These are phyloP conservation scores for Malus fusca DNA, from an alignment of 306 rosid species.

Conservation along the genomic window DNA sequence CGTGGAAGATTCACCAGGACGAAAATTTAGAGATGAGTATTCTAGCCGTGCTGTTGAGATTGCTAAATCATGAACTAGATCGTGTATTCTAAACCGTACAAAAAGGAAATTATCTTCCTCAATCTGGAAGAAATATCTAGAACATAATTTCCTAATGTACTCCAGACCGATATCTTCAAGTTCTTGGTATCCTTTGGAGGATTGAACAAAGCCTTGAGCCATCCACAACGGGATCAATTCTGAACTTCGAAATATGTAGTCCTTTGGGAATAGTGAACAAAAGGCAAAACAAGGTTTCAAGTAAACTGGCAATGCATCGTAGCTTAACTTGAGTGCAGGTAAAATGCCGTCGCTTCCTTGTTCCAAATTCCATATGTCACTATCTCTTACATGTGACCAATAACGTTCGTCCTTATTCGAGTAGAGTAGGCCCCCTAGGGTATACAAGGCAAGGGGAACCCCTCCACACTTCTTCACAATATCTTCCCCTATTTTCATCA, in stretches of 20 bases:
- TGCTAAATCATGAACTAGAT: not conserved
- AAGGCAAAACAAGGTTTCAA: conserved; percentile 13
- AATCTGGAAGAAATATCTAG: conserved; percentile 5
- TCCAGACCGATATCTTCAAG: not conserved
- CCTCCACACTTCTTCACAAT: conserved; percentile 9
- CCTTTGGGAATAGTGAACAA: not conserved
- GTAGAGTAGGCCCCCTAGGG: not conserved
- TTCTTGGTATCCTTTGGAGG: not conserved
- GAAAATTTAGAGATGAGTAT: not conserved
- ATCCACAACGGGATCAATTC: not conserved
- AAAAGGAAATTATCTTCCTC: not conserved
- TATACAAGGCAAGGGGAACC: conserved; percentile 11
- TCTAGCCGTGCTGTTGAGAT: not conserved
- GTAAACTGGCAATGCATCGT: conserved; percentile 10
- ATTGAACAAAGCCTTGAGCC: conserved; percentile 6
- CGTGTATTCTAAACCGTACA: not conserved
- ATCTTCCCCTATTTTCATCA: not conserved
- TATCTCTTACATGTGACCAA: not conserved
- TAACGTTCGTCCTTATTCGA: not conserved
- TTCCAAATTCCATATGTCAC: not conserved
- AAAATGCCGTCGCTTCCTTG: not conserved
- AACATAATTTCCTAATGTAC: not conserved
- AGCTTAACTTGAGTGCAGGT: not conserved
- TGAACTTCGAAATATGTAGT: not conserved
- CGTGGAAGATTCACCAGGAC: not conserved